Conservation (phyloP, 176 grass and related monocot genomes). For the Ensete glaucum region DNA sequence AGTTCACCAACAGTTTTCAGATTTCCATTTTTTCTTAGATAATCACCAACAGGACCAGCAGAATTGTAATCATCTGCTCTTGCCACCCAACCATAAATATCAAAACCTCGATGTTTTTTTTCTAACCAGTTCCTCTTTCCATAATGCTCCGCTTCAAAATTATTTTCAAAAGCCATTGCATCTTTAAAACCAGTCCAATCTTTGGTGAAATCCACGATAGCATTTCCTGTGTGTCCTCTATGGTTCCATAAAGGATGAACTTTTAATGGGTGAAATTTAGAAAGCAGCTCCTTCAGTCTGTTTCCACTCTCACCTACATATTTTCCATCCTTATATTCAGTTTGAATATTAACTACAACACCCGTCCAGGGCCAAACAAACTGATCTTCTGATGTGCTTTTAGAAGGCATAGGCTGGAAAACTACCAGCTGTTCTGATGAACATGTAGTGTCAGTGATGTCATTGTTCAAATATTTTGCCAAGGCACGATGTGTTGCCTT, state of each 20-base stretch:
- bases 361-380: slow-evolving; percentile 64
- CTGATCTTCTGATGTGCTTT: slow-evolving; percentile 24
- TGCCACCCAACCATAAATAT: slow-evolving; percentile 57
- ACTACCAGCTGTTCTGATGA: slow-evolving; percentile 18
- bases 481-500: slow-evolving; percentile 65
- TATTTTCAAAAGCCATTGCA: slow-evolving; percentile 46
- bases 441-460: slow-evolving; percentile 20
- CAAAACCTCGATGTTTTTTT: slow-evolving; percentile 24
- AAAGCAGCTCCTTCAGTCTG: slow-evolving; percentile 39
- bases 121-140: slow-evolving; percentile 34
- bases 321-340: slow-evolving; percentile 9
- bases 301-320: slow-evolving; percentile 31
- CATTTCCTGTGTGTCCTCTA: slow-evolving; percentile 22
- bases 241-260: slow-evolving; percentile 26
- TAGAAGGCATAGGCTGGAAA: slow-evolving; percentile 17
- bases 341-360: slow-evolving; percentile 39
- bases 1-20: slow-evolving; percentile 36
- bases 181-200: slow-evolving; percentile 44
- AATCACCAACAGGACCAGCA: slow-evolving; percentile 30
- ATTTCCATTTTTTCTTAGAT: slow-evolving; percentile 41
- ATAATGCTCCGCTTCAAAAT: slow-evolving; percentile 28
- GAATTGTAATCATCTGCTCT: slow-evolving; percentile 37
- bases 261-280: slow-evolving; percentile 36
- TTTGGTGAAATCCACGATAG: slow-evolving; percentile 38
- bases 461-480: slow-evolving; percentile 45